These are phyloP conservation scores for Psilocybe subaeruginosa DNA, from an alignment of 768 basidiomycete species.

Conservation along the genomic window DNA sequence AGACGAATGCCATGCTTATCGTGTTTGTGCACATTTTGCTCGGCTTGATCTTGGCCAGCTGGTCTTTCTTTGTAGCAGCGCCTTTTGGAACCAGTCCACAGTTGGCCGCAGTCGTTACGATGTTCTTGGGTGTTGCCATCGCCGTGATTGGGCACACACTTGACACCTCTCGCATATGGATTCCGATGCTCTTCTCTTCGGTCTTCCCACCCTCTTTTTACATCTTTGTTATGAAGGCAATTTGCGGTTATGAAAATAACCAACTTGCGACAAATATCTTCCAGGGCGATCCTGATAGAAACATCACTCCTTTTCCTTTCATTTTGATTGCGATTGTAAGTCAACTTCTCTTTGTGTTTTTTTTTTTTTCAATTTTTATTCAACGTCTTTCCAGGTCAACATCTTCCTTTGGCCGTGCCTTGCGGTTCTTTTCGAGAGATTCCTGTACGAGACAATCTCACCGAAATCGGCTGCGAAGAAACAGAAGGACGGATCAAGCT, in stretches of 20 bases:
- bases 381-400: constrained; percentile 48
- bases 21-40: constrained; percentile 68
- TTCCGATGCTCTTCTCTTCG: constrained; percentile 61
- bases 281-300: constrained; percentile 61
- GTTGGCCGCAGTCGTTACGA: constrained; percentile 67
- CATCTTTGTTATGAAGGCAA: constrained; percentile 67
- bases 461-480: constrained; percentile 1
- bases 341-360: neutral
- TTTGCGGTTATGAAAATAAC: constrained; percentile 70
- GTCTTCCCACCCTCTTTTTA: constrained; percentile 80
- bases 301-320: constrained; percentile 56
- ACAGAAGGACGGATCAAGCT: constrained; percentile 6
- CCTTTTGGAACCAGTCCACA: constrained; percentile 78
- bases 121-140: constrained; percentile 66
- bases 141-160: constrained; percentile 69
- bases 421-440: constrained; percentile 59
- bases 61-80: constrained; percentile 70
- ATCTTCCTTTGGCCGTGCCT: constrained; percentile 77
- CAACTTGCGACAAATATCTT: constrained; percentile 55
- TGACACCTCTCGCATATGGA: constrained; percentile 42
- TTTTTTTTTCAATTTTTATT: neutral
- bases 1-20: constrained; percentile 60
- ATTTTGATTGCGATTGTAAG: constrained; percentile 69
- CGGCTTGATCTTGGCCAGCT: constrained; percentile 68
- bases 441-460: constrained; percentile 59